These are phyloP conservation scores for Monosporascus sp. DNA, from an alignment of 2,329 filamentous ascomycete species.

Conservation along the genomic window DNA sequence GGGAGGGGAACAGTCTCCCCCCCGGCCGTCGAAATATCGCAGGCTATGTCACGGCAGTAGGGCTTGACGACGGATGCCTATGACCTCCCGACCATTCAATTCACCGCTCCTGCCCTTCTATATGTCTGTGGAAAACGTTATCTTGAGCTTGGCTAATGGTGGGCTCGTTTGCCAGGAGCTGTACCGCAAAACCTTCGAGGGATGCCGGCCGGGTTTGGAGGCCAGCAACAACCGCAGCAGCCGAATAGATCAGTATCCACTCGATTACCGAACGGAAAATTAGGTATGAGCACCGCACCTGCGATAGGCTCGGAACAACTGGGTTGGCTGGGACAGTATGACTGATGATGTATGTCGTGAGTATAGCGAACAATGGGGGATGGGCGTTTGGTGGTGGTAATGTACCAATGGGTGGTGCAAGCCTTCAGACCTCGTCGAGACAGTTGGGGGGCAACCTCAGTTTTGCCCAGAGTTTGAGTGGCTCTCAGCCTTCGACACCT, in stretches of 20 bases:
- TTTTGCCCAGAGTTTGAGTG: conserved; percentile 61
- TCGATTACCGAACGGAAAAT: conserved; percentile 60
- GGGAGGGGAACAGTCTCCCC: no score
- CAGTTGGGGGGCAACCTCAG: conserved; percentile 56
- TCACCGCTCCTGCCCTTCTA: no score
- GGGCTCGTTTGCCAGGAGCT: conserved; percentile 37
- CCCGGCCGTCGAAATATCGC: neutral
- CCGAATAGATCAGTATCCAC: conserved; percentile 48
- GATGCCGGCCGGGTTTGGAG: conserved; percentile 55
- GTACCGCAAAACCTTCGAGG: conserved; percentile 58
- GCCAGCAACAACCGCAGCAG: conserved; percentile 54
- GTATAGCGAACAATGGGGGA: conserved; percentile 44
- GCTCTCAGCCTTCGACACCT: conserved; percentile 56
- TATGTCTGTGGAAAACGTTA: conserved; percentile 2
- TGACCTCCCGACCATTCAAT: neutral
- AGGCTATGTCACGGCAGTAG: neutral
- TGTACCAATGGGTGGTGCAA: conserved; percentile 54
- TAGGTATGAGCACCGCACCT: conserved; percentile 43
- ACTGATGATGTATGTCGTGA: conserved; percentile 18
- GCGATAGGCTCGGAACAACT: conserved; percentile 1
- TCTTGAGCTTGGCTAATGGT: conserved; percentile 28
- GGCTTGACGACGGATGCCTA: neutral
- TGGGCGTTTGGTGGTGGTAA: conserved; percentile 57
- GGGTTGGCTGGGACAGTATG: conserved; percentile 5
- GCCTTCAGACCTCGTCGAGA: conserved; percentile 46